These are phyloP conservation scores for Chrysoporthe austroafricana DNA, from an alignment of 2,329 filamentous ascomycete species.

Conservation along the genomic window DNA sequence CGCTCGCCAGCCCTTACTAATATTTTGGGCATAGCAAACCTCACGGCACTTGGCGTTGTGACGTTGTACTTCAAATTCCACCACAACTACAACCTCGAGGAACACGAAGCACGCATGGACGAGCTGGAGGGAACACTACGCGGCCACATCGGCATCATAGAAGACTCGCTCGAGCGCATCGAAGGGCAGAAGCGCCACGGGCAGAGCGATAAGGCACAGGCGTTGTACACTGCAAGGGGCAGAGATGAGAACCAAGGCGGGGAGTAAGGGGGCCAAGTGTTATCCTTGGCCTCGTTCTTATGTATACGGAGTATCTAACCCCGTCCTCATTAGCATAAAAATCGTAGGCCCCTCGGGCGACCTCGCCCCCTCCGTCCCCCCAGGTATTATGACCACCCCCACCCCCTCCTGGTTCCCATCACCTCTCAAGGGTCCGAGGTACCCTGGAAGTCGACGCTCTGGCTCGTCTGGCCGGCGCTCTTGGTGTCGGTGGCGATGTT, in stretches of 20 bases:
- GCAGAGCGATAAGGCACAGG: conserved; percentile 22
- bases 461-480: conserved; percentile 41
- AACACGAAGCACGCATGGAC: conserved; percentile 23
- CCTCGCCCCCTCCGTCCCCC: neutral
- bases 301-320: conserved; percentile 18
- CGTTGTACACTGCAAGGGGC: conserved; percentile 17
- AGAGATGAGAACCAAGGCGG: conserved; percentile 13
- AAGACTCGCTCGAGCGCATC: conserved; percentile 26
- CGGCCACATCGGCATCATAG: conserved; percentile 22
- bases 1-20: conserved; percentile 20
- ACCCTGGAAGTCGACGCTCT: conserved; percentile 42
- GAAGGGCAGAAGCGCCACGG: conserved; percentile 21
- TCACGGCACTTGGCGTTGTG: conserved; percentile 18
- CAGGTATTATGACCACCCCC: neutral
- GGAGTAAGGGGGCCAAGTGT: neutral
- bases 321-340: conserved; percentile 15
- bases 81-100: conserved; percentile 20
- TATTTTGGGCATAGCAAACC: conserved; percentile 18
- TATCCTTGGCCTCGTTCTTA: too few relatives aligned
- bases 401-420: neutral
- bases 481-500: conserved; percentile 50
- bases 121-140: conserved; percentile 26
- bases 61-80: conserved; percentile 15
- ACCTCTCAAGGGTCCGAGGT: conserved; percentile 2
- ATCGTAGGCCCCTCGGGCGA: neutral